Evolutionary conservation across 306 rosid species (phyloP), one percentile per base, ranked within the genome.

Genomic region (Vachellia pachyceras): DNA sequence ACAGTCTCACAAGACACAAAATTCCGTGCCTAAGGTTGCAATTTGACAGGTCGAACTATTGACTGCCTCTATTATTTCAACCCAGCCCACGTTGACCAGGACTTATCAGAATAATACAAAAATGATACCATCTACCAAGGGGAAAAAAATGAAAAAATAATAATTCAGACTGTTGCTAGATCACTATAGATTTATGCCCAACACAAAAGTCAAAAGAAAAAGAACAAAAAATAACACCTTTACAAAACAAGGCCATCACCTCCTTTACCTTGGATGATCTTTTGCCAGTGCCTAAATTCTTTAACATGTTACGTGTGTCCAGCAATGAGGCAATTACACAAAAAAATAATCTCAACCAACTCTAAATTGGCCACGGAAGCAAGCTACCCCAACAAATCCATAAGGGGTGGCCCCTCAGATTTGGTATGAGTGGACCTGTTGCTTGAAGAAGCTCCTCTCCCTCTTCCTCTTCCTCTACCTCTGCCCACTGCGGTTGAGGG

Each of bases 401-500:
- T 74, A 73, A 93, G 94, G 44, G 93, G 92, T 25, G 98, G 90
- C 86, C 90, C 90, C 78, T 85, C 97, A 57, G 91, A 79, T 84
- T 85, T 93, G 63, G 83, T 73, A 69, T 86, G 89, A 79, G 91
- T 83, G 63, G 93, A 61, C 49, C 90, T 86, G 68, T 83, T 46
- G 69, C 86, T 75, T 64, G 96, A 83, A 40, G 76, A 60, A 65
- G 77, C 65, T 79, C 90, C 96, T 77, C 93, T 88, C 71, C 97
- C 98, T 82, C 98, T 90, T 18, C 96, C 99, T 84, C 98, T 83
- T 80, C 98, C 84, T 20, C 74, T 42, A 75, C 98, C 98, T 88
- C 98, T 89, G 72, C 98, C 98, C 52, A 91, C 89, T 10, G 97
- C 65, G 44, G 89, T 89, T 77, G 94, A 84, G 3, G 99, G 99